These are phyloP conservation scores for Phialemoniopsis sp. DNA, from an alignment of 2,329 filamentous ascomycete genomes.

Conservation along the genomic window DNA sequence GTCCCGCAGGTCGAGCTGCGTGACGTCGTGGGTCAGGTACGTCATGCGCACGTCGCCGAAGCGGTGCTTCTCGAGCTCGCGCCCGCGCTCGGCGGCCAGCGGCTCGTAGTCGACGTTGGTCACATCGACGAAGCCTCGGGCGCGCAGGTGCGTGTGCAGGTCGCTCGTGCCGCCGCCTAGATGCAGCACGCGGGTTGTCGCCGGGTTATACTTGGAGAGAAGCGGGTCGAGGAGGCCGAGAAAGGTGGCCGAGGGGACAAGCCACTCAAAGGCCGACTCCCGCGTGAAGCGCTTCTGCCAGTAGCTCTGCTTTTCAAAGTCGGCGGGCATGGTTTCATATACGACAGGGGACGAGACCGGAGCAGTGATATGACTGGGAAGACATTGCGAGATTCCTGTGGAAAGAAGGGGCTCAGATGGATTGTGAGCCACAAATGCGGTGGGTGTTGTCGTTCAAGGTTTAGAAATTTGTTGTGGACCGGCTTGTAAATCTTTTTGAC, in stretches of 20 bases:
- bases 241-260: constrained; percentile 35
- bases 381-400: no score
- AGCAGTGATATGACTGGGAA: no score
- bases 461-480: no score
- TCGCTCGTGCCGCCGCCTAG: constrained; percentile 47
- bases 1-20: constrained; percentile 21
- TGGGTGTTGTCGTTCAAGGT: no score
- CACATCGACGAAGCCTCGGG: constrained; percentile 32
- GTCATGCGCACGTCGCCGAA: constrained; percentile 40
- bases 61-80: constrained; percentile 27
- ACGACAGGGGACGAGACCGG: no score
- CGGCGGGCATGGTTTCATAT: constrained; percentile 13
- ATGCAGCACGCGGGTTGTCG: constrained; percentile 32
- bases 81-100: constrained; percentile 37
- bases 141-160: constrained; percentile 41
- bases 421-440: no score
- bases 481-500: no score
- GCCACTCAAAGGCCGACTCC: constrained; percentile 44
- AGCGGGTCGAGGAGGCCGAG: constrained; percentile 31
- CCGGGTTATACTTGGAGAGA: constrained; percentile 15
- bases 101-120: constrained; percentile 48
- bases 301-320: constrained; percentile 46
- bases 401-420: no score
- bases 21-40: constrained; percentile 42
- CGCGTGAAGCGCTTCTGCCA: constrained; percentile 41